These are phyloP conservation scores for Pseudomassariella vexata DNA, from an alignment of 2,329 filamentous ascomycete genomes.

Conservation along the genomic window DNA sequence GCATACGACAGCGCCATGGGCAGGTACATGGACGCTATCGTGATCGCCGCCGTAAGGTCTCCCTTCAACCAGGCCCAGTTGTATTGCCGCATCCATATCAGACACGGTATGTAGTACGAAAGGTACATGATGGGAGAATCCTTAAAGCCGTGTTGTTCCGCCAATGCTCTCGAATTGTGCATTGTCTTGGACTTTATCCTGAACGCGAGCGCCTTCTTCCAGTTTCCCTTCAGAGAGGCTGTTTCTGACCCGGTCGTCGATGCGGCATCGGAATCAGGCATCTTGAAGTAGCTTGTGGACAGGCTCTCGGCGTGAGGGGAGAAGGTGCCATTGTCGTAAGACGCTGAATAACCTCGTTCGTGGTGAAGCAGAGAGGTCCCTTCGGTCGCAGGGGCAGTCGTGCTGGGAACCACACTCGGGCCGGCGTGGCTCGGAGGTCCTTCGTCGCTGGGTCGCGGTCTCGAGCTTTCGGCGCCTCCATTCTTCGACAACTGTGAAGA, in stretches of 20 bases:
- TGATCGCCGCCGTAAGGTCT: constrained; percentile 81
- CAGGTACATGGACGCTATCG: constrained; percentile 98
- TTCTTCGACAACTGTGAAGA: constrained; percentile 13
- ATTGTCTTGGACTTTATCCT: constrained; percentile 59
- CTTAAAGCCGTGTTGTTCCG: constrained; percentile 66
- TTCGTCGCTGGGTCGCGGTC: neutral
- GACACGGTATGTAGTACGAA: constrained; percentile 85
- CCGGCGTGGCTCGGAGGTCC: constrained; percentile 5
- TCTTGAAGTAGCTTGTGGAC: constrained; percentile 22
- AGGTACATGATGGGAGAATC: constrained; percentile 78
- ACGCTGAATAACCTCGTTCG: constrained; percentile 36
- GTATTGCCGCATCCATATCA: constrained; percentile 90
- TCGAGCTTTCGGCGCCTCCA: constrained; percentile 6
- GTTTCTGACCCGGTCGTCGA: constrained; percentile 26
- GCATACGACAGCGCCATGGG: constrained; percentile 94
- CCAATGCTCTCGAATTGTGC: constrained; percentile 67
- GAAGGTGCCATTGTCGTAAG: constrained; percentile 70
- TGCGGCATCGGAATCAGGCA: constrained; percentile 20
- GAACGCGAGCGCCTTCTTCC: constrained; percentile 42
- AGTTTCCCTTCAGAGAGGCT: constrained; percentile 32
- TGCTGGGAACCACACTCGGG: constrained; percentile 9
- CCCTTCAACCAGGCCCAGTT: constrained; percentile 74
- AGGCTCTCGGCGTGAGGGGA: constrained; percentile 59
- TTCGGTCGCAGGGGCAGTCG: constrained; percentile 30
- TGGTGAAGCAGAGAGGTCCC: constrained; percentile 41